Percentiles rank a stretch among this genome's conserved stretches.
Evolutionary conservation across 2,329 filamentous ascomycete genomes (phyloP).

Genomic region (Pezicula rhizophila): DNA sequence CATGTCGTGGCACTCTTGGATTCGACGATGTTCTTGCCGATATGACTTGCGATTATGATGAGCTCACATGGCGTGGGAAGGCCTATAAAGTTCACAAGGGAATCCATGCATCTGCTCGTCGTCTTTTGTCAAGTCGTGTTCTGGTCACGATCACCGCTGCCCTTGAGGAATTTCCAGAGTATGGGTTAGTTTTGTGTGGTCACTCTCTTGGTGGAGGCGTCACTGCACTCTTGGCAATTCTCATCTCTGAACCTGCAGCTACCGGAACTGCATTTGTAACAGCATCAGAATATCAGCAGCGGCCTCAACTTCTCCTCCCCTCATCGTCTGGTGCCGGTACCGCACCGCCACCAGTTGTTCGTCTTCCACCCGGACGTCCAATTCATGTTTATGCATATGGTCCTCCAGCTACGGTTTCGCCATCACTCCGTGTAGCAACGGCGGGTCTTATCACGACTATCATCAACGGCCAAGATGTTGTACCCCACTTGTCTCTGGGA

Average conservation of each 20-base stretch:
- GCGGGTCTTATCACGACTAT: conserved; percentile 69
- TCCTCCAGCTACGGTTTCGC: conserved; percentile 66
- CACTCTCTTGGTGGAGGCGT: conserved; percentile 51
- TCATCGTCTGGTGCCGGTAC: conserved; percentile 42
- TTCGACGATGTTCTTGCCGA: conserved; percentile 53
- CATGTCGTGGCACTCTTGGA: conserved; percentile 48
- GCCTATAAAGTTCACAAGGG: conserved; percentile 50
- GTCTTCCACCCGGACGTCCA: conserved; percentile 59
- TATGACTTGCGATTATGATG: conserved; percentile 51
- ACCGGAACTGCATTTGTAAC: conserved; percentile 41
- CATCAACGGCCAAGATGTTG: conserved; percentile 67
- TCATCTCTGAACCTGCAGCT: conserved; percentile 42
- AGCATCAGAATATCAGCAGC: conserved; percentile 65
- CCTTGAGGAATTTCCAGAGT: conserved; percentile 47
- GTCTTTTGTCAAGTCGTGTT: conserved; percentile 42
- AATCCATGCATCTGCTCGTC: conserved; percentile 47
- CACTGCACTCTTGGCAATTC: conserved; percentile 46
- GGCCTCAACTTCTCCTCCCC: conserved; percentile 65
- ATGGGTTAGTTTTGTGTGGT: conserved; percentile 49
- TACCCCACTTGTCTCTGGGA: conserved; percentile 68
- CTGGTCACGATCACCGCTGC: conserved; percentile 46
- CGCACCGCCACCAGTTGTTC: conserved; percentile 30
- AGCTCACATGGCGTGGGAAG: conserved; percentile 40
- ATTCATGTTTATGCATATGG: conserved; percentile 79
- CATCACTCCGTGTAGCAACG: conserved; percentile 62